Base-by-base conservation (phyloP, 495 filamentous ascomycete genomes). In the Haplographium delicatum region DNA sequence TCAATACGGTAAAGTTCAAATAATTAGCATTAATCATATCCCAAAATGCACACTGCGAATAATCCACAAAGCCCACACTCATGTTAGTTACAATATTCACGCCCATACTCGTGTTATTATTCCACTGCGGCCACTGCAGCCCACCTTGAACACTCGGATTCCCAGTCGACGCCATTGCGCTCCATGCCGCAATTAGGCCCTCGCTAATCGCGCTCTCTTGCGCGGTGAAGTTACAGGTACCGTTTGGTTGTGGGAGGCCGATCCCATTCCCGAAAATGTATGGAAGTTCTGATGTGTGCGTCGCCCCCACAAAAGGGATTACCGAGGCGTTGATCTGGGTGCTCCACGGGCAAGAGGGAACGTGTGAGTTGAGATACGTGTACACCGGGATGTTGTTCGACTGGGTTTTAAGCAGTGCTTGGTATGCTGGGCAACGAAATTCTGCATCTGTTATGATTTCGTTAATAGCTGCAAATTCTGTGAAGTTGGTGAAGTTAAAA, bases 251-350 rank as follows among this genome's bases (percentile, higher is more conserved):
- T 19, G 63, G 63, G 33, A 58, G 53, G 27, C 44, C 40, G 18
- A 53, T 37, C 22, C 64, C 53, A 38, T 68, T 65, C 24, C 67
- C 68, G 35, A 71, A 68, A n/a, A 72, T 65, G 49, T 62, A 69
- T 13, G 68, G 69, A 34, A 72, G 59, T 46, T 72, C 69, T 24
- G 64, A 62, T 19, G 64, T 66, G 46, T 72, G 69, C 18, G 64
- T 59, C 20, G 61, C 62, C 7, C 62, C 63, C 9, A 65, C 48
- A 7, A 53, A 18, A 3, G 44, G 42, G 15, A 64, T 34, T 8
- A 26, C 56, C 5, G 27, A 38, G n/a, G 44, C 25, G n/a, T 53
- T 15, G 18, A 67, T 50, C 1, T 26, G 22, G 13, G 18, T 7
- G 18, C 53, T 42, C 62, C 66, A 72, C 0, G 57, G 16, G 28